Evolutionary conservation across 257 asterid genomes (phyloP).

Genomic region (Euphrasia confusa): DNA sequence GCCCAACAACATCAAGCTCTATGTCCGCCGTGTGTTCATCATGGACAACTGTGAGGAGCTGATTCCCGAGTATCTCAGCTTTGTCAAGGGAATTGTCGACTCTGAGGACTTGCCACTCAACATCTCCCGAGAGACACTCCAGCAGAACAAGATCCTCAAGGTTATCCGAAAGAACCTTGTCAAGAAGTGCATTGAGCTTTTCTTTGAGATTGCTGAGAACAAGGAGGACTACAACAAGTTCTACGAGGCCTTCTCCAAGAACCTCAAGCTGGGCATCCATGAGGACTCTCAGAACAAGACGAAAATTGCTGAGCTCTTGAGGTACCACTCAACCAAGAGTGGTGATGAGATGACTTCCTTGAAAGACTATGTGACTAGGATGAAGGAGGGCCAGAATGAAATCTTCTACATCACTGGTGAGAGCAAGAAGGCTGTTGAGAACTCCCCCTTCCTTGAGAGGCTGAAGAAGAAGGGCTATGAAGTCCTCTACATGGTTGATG

Average conservation of each 20-base stretch:
- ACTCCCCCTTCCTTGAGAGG: slow-evolving; percentile 67
- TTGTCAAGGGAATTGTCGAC: slow-evolving; percentile 61
- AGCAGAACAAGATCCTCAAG: slow-evolving; percentile 64
- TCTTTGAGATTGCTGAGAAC: slow-evolving; percentile 62
- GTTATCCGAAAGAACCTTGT: slow-evolving; percentile 69
- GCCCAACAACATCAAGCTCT: slow-evolving; percentile 60
- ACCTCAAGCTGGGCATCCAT: slow-evolving; percentile 58
- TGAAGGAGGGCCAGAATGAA: slow-evolving; percentile 62
- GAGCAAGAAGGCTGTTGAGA: slow-evolving; percentile 72
- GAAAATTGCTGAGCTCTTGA: slow-evolving; percentile 47
- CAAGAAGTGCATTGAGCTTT: slow-evolving; percentile 66
- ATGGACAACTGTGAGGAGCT: slow-evolving; percentile 67
- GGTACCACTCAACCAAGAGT: slow-evolving; percentile 62
- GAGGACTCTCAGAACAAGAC: slow-evolving; percentile 59
- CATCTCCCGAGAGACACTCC: slow-evolving; percentile 56
- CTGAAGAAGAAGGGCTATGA: slow-evolving; percentile 64
- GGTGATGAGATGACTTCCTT: slow-evolving; percentile 63
- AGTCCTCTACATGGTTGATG: slow-evolving; percentile 65
- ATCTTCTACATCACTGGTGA: slow-evolving; percentile 64
- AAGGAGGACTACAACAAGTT: slow-evolving; percentile 64
- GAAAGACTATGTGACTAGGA: slow-evolving; percentile 67
- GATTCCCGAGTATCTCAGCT: slow-evolving; percentile 57
- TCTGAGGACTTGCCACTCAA: slow-evolving; percentile 67
- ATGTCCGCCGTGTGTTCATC: slow-evolving; percentile 58
- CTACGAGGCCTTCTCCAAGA: slow-evolving; percentile 63